Percentiles rank a stretch among this genome's conserved stretches.
Evolutionary conservation across 352 stramenopile species (phyloP).

Genomic region (Phytophthora fragariaefolia): DNA sequence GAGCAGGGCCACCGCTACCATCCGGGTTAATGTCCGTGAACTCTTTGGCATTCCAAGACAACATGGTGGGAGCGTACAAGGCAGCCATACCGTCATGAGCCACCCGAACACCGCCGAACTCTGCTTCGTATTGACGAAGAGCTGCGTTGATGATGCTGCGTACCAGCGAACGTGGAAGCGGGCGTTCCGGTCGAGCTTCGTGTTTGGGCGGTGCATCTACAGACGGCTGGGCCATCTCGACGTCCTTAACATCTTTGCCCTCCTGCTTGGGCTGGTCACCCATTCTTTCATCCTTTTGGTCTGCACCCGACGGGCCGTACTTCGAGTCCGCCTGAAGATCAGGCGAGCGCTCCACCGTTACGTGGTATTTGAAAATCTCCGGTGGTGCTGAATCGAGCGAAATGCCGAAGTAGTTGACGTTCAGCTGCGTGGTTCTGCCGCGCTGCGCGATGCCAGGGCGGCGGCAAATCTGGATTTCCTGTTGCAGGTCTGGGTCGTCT

Average conservation of each 20-base stretch:
- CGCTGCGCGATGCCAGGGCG: slow-evolving; percentile 41
- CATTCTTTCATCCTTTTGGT: slow-evolving; percentile 51
- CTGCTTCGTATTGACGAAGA: slow-evolving; percentile 47
- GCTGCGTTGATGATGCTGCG: slow-evolving; percentile 61
- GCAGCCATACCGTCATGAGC: slow-evolving; percentile 64
- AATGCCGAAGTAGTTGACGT: slow-evolving; percentile 69
- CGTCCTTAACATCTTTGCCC: slow-evolving; percentile 34
- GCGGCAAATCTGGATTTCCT: slow-evolving; percentile 45
- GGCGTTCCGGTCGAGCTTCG: slow-evolving; percentile 29
- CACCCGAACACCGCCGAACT: slow-evolving; percentile 53
- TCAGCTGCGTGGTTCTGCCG: slow-evolving; percentile 46
- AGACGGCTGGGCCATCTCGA: slow-evolving; percentile 44
- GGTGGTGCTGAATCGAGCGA: slow-evolving; percentile 41
- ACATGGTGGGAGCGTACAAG: slow-evolving; percentile 46
- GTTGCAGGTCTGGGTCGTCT: slow-evolving; percentile 41
- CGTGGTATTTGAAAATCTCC: slow-evolving; percentile 79
- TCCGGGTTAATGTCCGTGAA: slow-evolving; percentile 60
- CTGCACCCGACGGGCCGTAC: slow-evolving; percentile 44
- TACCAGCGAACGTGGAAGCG: slow-evolving; percentile 46
- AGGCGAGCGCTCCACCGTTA: slow-evolving; percentile 49
- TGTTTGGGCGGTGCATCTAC: slow-evolving; percentile 15
- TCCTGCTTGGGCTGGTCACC: slow-evolving; percentile 35
- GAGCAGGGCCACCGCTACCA: slow-evolving; percentile 1
- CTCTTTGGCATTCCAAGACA: slow-evolving; percentile 54
- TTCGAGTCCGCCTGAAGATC: slow-evolving; percentile 43